Conservation (phyloP, 2,329 filamentous ascomycete species). For the Huntiella omanensis region DNA sequence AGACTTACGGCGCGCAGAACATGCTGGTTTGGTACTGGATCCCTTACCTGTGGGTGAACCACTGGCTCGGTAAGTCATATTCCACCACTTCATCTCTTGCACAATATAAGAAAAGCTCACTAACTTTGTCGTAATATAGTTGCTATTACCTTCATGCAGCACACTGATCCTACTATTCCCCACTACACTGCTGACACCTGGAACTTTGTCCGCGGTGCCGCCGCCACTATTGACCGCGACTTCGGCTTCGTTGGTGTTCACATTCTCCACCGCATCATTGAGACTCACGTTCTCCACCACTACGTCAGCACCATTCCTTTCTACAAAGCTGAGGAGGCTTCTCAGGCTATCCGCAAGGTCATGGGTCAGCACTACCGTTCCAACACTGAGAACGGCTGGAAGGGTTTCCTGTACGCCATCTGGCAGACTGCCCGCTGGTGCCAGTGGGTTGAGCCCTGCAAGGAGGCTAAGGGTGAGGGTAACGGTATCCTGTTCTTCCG, state of each 20-base stretch:
- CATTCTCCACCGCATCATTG: constrained; percentile 86
- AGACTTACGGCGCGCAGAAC: constrained; percentile 68
- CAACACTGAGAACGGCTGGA: constrained; percentile 54
- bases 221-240: constrained; percentile 90
- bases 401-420: constrained; percentile 70
- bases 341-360: constrained; percentile 79
- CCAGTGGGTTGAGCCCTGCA: constrained; percentile 93
- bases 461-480: constrained; percentile 58
- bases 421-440: constrained; percentile 71
- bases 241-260: constrained; percentile 88
- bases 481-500: constrained; percentile 86
- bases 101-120: not conserved
- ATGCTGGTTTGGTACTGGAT: constrained; percentile 86
- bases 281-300: constrained; percentile 96
- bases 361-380: constrained; percentile 93
- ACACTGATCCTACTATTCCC: constrained; percentile 84
- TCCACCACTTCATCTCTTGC: not conserved
- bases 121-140: constrained; percentile 31
- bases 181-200: constrained; percentile 77
- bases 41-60: constrained; percentile 95
- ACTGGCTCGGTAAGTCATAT: constrained; percentile 73
- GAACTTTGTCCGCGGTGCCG: constrained; percentile 86
- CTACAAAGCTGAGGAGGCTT: constrained; percentile 88
- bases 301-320: constrained; percentile 79
- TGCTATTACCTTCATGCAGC: constrained; percentile 91